Evolutionary conservation across 164 flowering plant genomes (phyloP).

Genomic region (Protea cynaroides): DNA sequence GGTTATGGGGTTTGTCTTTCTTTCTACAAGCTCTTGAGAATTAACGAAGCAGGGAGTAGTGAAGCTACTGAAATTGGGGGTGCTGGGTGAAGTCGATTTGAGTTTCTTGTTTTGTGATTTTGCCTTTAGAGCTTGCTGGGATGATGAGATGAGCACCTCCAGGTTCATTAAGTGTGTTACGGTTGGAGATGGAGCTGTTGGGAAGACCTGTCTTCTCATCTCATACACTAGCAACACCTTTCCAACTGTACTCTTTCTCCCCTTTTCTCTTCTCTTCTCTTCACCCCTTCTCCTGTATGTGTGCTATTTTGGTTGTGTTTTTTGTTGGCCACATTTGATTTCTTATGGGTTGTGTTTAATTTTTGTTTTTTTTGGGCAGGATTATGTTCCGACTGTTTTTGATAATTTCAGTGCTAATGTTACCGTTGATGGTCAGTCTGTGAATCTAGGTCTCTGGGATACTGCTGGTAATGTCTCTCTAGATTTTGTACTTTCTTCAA

Average conservation of each 20-base stretch:
- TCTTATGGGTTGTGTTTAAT: slow-evolving; percentile 3
- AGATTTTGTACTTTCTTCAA: slow-evolving; percentile 1
- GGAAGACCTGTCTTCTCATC: slow-evolving; percentile 68
- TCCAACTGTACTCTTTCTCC: slow-evolving; percentile 42
- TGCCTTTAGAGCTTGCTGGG: slow-evolving; percentile 3
- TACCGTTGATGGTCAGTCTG: slow-evolving; percentile 46
- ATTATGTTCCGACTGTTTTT: slow-evolving; percentile 70
- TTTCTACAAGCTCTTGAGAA: not conserved
- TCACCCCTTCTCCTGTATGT: not conserved
- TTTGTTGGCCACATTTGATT: not conserved
- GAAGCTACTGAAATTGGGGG: not conserved
- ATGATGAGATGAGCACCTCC: slow-evolving; percentile 31
- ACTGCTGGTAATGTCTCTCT: slow-evolving; percentile 51
- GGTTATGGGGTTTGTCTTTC: not conserved
- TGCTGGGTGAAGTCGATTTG: no score
- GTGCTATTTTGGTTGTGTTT: not conserved
- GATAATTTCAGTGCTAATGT: slow-evolving; percentile 73
- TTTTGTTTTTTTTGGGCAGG: slow-evolving; percentile 27
- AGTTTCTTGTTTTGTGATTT: not conserved
- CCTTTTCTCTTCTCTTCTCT: not conserved
- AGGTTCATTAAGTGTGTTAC: slow-evolving; percentile 76
- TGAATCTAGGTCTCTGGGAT: slow-evolving; percentile 68
- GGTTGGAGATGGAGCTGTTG: slow-evolving; percentile 77
- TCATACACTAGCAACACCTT: slow-evolving; percentile 76
- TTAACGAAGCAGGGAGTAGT: not conserved